Conservation (phyloP, 257 asterid genomes). For the Solanum chiquidenum region DNA sequence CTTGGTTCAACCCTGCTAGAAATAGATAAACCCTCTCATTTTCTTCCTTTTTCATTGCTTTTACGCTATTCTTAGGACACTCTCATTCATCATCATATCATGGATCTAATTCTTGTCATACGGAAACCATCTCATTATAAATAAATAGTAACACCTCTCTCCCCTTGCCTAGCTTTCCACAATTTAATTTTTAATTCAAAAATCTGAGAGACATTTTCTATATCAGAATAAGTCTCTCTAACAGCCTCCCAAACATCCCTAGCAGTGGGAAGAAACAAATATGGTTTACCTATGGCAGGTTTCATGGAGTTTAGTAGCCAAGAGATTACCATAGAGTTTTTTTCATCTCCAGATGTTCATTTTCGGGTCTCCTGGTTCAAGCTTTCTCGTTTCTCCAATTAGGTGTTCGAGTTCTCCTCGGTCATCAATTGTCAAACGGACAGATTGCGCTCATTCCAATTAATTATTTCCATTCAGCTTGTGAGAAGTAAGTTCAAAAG, state of each 20-base stretch:
- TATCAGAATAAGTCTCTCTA: background rate
- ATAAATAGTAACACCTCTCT: background rate
- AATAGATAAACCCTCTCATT: background rate
- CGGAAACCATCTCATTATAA: background rate
- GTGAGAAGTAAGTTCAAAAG: background rate
- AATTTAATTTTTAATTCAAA: background rate
- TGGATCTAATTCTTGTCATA: background rate
- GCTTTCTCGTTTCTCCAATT: background rate
- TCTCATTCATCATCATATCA: background rate
- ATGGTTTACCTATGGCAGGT: background rate
- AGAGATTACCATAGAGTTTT: background rate
- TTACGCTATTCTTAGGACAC: background rate
- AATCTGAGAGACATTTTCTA: background rate
- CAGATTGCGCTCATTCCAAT: background rate
- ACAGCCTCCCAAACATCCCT: background rate
- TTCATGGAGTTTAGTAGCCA: background rate
- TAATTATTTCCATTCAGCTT: background rate
- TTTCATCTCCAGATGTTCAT: background rate
- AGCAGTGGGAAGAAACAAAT: background rate
- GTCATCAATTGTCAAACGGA: background rate
- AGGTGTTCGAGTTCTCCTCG: background rate
- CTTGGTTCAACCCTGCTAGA: background rate
- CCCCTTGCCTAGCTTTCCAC: background rate
- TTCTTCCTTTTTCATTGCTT: background rate
- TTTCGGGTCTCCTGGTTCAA: background rate